Conservation (phyloP, 805 yeast species). For the Scheffersomyces stipitis region DNA sequence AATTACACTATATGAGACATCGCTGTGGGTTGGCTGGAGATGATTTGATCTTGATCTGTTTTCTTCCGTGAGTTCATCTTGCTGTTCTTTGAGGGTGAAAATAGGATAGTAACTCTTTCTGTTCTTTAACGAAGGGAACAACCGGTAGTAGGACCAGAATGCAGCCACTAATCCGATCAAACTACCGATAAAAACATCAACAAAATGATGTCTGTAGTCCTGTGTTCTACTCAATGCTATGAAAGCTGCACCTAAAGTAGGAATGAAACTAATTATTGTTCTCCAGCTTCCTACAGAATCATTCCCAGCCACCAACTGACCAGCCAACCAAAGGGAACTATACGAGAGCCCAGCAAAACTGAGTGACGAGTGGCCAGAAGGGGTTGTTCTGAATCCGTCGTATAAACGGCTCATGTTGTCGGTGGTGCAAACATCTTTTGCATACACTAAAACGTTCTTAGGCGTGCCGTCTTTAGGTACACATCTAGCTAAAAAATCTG, state of each 20-base stretch:
- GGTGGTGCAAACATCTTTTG: constrained; percentile 67
- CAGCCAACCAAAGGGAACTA: constrained; percentile 62
- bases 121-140: constrained; percentile 45
- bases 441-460: constrained; percentile 49
- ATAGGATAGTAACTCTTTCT: constrained; percentile 42
- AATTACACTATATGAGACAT: background rate
- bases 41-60: background rate
- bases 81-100: constrained; percentile 14
- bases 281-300: constrained; percentile 64
- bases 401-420: constrained; percentile 40
- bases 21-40: background rate
- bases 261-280: constrained; percentile 50
- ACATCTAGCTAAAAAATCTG: constrained; percentile 89
- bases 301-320: constrained; percentile 54
- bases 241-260: constrained; percentile 64
- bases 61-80: constrained; percentile 5
- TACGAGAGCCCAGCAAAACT: constrained; percentile 70
- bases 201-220: constrained; percentile 91
- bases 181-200: constrained; percentile 78
- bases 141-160: constrained; percentile 52
- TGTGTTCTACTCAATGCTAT: constrained; percentile 86
- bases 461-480: constrained; percentile 63
- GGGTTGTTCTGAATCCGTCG: constrained; percentile 82
- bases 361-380: constrained; percentile 77
- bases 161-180: constrained; percentile 64